phyloP scores from a whole-genome alignment of 148 eudicot genomes.

The Arctostaphylos glauca region DNA sequence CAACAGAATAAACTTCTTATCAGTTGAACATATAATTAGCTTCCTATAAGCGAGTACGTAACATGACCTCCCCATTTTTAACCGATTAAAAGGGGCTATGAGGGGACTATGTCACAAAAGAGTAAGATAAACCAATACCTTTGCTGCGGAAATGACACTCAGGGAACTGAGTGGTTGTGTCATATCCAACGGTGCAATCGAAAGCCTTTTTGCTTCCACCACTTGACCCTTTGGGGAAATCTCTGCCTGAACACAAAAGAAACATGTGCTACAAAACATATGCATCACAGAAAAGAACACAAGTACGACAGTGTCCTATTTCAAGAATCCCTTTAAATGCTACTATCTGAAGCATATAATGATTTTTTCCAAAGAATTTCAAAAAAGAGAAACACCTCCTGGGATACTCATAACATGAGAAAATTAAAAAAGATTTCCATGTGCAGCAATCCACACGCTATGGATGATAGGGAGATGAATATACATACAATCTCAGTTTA shows the following conservation, averaged over 20 bases:
- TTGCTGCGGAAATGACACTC: constrained; percentile 10
- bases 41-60: background rate
- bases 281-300: background rate
- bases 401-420: background rate
- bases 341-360: background rate
- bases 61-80: background rate
- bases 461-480: background rate
- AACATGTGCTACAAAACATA: constrained; percentile 9
- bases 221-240: constrained; percentile 18
- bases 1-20: background rate
- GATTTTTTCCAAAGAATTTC: background rate
- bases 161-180: constrained; percentile 15
- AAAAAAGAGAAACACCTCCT: background rate
- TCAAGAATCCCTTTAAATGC: background rate
- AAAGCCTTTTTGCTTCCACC: constrained; percentile 18
- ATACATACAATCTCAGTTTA: background rate
- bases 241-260: constrained; percentile 27
- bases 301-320: background rate
- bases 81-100: background rate
- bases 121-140: constrained; percentile 21
- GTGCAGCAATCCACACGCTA: background rate
- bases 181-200: constrained; percentile 3
- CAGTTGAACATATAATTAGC: background rate
- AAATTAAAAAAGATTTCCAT: background rate
- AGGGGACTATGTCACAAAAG: background rate